Conservation (phyloP, 768 basidiomycete species). For the Trametes punicea region DNA sequence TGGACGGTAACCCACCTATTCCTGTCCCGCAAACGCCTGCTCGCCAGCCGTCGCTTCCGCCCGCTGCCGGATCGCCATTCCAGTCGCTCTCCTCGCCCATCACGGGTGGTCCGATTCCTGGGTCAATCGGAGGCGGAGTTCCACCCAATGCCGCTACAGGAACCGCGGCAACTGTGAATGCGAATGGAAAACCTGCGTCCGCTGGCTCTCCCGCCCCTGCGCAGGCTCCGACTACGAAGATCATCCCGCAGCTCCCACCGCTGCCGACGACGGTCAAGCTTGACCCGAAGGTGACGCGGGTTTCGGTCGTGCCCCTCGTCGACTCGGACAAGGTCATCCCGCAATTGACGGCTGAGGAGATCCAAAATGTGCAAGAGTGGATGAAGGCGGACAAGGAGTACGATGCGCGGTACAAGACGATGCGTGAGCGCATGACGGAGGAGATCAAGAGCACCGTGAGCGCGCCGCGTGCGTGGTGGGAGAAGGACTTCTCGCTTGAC, state of each 20-base stretch:
- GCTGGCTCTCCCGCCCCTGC: background rate
- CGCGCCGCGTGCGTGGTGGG: constrained; percentile 57
- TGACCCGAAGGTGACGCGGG: constrained; percentile 55
- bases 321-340: constrained; percentile 55
- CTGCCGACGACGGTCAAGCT: constrained; percentile 43
- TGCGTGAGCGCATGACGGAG: constrained; percentile 49
- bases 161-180: background rate
- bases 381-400: constrained; percentile 61
- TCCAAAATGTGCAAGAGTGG: constrained; percentile 55
- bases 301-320: constrained; percentile 58
- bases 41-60: constrained; percentile 26
- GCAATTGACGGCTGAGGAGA: constrained; percentile 47
- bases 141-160: background rate
- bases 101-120: constrained; percentile 7
- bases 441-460: constrained; percentile 46
- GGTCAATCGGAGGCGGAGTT: constrained; percentile 8
- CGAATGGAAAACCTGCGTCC: background rate
- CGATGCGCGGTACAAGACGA: constrained; percentile 44
- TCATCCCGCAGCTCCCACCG: constrained; percentile 39
- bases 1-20: constrained; percentile 21
- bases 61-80: constrained; percentile 22
- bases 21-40: constrained; percentile 22
- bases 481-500: constrained; percentile 42
- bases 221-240: constrained; percentile 16
- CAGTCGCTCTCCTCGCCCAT: constrained; percentile 15